Evolutionary conservation across 139 green algal genomes (phyloP), one percentile per base, ranked within the genome.

Genomic region (Trebouxia sp.): DNA sequence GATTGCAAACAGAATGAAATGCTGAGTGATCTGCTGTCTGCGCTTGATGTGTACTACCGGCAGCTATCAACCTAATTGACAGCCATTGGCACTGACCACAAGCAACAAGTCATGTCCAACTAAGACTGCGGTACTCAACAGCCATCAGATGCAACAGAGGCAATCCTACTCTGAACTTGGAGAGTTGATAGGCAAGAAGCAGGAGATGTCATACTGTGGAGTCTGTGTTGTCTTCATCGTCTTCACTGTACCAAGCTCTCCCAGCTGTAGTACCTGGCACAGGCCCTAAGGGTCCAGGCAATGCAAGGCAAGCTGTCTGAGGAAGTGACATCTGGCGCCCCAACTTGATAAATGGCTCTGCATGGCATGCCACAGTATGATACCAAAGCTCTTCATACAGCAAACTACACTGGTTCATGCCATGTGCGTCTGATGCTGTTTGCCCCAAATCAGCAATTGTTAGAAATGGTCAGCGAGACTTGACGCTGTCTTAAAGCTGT

Each of bases 251-350:
- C 62, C 62, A 72, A 9, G 62, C 62, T 41, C 62, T 72, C 32
- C 62, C 62, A 42, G 9, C 6, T 35, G 62, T 32, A 15, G 62
- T 72, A 12, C 62, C 62, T n/a, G 35, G 62, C 3, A 72, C 62
- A n/a, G 32, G 62, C 15, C 62, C 62, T 24, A 80, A 30, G 22
- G 75, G 75, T 9, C 47, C 75, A 9, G 75, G 75, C 30, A 80
- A 48, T 35, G 48, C 75, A 17, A 80, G 48, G 37, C 50, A 80
- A 6, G 75, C 75, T 3, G 75, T 80, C 24, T 80, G 41, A 11
- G 75, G 75, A 17, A 80, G 75, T 17, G 48, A 28, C 75, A 80
- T 62, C 75, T 80, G 75, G 50, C 37, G n/a, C 11, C 35, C 75
- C 48, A 80, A 32, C 47, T 32, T 43, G 35, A 48, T 48, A 80